Percentiles rank a stretch among this genome's conserved stretches.
phyloP scores from a whole-genome alignment of 805 yeast genomes.

The Candida loeiensis region DNA sequence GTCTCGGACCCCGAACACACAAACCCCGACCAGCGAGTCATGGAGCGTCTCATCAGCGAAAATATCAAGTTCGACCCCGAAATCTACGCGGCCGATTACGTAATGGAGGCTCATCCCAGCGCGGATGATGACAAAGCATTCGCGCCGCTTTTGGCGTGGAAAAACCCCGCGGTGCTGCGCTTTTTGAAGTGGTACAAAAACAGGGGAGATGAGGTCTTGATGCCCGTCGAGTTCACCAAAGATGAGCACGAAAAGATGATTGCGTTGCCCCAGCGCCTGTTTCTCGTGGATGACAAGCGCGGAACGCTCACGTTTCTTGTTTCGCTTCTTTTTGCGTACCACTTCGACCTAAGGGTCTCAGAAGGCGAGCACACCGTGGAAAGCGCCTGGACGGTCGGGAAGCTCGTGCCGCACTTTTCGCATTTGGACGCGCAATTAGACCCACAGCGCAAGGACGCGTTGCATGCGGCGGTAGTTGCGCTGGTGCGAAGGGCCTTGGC shows the following conservation, averaged over 20 bases:
- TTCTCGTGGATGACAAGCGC: conserved; percentile 48
- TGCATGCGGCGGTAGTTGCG: conserved; percentile 56
- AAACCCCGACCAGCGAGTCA: conserved; percentile 52
- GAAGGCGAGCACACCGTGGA: conserved; percentile 73
- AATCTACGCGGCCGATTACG: conserved; percentile 79
- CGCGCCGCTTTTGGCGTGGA: conserved; percentile 47
- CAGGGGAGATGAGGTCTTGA: conserved; percentile 22
- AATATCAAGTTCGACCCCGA: conserved; percentile 79
- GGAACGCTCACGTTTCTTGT: conserved; percentile 61
- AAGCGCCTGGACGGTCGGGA: conserved; percentile 93
- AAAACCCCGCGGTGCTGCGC: conserved; percentile 42
- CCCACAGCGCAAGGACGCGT: conserved; percentile 25
- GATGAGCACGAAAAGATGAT: conserved; percentile 67
- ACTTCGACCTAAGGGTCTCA: conserved; percentile 72
- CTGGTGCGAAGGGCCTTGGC: conserved; percentile 69
- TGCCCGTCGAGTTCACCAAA: conserved; percentile 52
- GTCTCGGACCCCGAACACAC: conserved; percentile 75
- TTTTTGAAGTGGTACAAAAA: conserved; percentile 49
- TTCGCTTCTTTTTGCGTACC: conserved; percentile 66
- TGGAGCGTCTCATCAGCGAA: conserved; percentile 65
- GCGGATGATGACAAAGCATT: conserved; percentile 52
- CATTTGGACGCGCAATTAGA: conserved; percentile 62
- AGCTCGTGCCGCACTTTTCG: conserved; percentile 72
- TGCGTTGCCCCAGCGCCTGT: conserved; percentile 61
- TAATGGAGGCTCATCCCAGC: conserved; percentile 55